A percentile compares a stretch with the other conserved stretches of the same genome.
Conservation (phyloP, 1,284 basidiomycete genomes). For the Exobasidium rhododendri region DNA sequence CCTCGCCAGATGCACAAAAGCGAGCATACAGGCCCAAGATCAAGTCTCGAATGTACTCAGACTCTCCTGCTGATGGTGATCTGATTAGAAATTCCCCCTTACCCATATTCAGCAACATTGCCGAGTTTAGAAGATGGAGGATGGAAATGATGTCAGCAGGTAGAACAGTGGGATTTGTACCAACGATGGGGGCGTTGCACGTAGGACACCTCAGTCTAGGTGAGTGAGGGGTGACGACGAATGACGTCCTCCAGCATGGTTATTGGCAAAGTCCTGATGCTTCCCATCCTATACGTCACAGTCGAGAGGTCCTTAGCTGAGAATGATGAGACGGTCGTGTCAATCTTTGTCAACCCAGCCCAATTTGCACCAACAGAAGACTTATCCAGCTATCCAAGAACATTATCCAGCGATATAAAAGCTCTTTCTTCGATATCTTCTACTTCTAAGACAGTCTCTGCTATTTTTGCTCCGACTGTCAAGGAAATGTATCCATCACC, state of each 20-base stretch:
- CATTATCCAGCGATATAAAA: slow-evolving; percentile 54
- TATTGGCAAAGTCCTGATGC: slow-evolving; percentile 3
- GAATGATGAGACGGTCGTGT: slow-evolving; percentile 84
- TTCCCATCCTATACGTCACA: slow-evolving; percentile 4
- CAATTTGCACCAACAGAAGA: slow-evolving; percentile 97
- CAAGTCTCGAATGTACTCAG: no score
- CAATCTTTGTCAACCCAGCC: slow-evolving; percentile 95
- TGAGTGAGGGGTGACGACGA: slow-evolving; percentile 58
- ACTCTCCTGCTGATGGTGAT: no score
- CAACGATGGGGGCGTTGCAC: slow-evolving; percentile 96
- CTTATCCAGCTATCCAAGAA: slow-evolving; percentile 83
- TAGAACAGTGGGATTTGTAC: slow-evolving; percentile 74
- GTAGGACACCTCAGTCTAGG: slow-evolving; percentile 86
- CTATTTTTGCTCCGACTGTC: slow-evolving; percentile 41
- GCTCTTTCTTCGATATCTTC: slow-evolving; percentile 55
- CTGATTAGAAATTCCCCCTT: no score
- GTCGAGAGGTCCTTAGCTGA: slow-evolving; percentile 67
- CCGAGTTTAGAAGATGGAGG: slow-evolving; percentile 74
- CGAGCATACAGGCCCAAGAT: no score
- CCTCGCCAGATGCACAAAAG: not conserved
- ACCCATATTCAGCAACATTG: slow-evolving; percentile 71
- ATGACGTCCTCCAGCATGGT: slow-evolving; percentile 13
- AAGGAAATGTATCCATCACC: slow-evolving; percentile 66
- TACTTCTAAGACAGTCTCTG: slow-evolving; percentile 14
- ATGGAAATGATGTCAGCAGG: slow-evolving; percentile 55